A percentile compares a stretch with the other conserved stretches of the same genome.
phyloP scores from a whole-genome alignment of 1,284 basidiomycete species.

The Trametes hirsuta region DNA sequence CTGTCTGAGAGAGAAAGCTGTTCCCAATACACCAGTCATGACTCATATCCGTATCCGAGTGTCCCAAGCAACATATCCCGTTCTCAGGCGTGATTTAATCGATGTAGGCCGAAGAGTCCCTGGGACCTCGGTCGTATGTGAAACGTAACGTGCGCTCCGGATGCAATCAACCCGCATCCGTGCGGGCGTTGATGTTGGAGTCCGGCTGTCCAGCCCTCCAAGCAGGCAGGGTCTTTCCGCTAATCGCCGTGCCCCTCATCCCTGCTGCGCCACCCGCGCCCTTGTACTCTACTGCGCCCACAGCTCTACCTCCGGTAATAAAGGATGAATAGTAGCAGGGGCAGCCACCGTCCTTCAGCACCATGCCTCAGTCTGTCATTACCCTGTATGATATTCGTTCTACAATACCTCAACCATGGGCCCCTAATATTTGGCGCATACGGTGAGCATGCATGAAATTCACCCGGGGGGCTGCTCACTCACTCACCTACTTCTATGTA shows the following conservation, averaged over 20 bases:
- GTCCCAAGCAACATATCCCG: background rate
- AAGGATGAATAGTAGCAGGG: background rate
- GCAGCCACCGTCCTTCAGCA: background rate
- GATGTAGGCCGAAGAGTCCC: slow-evolving; percentile 1
- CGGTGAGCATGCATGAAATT: slow-evolving; percentile 28
- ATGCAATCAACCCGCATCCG: slow-evolving; percentile 10
- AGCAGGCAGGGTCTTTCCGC: slow-evolving; percentile 8
- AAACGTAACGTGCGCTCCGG: slow-evolving; percentile 20
- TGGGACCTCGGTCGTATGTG: slow-evolving; percentile 3
- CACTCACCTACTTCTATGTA: slow-evolving; percentile 30
- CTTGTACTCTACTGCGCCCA: slow-evolving; percentile 13
- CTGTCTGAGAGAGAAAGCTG: background rate
- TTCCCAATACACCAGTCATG: background rate
- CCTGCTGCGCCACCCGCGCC: background rate
- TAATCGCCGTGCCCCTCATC: slow-evolving; percentile 7
- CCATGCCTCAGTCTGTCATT: slow-evolving; percentile 51
- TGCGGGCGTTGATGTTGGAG: slow-evolving; percentile 11
- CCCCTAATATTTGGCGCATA: slow-evolving; percentile 71
- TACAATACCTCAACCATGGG: slow-evolving; percentile 65
- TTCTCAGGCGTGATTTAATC: background rate
- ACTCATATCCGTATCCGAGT: background rate
- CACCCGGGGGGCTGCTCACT: background rate
- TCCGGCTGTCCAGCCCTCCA: slow-evolving; percentile 6
- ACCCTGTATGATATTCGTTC: slow-evolving; percentile 69
- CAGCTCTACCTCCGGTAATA: slow-evolving; percentile 2